A percentile compares a stretch with the other conserved stretches of the same genome.
Conservation (phyloP, 441 rosid genomes). For the Pelargonium australe region DNA sequence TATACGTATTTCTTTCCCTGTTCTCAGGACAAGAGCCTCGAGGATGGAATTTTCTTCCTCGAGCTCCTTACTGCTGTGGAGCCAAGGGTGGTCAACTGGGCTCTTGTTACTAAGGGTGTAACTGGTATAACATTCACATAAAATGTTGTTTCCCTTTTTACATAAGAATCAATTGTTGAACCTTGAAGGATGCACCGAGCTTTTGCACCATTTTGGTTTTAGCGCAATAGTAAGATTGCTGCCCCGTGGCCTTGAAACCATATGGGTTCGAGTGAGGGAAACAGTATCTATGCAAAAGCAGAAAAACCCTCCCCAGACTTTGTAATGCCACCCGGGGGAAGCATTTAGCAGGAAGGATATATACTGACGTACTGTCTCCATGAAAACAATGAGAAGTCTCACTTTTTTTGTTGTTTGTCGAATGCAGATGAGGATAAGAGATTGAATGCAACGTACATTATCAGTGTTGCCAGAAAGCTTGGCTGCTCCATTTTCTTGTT, state of each 20-base stretch:
- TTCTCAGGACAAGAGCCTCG: slow-evolving; percentile 69
- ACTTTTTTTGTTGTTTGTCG: slow-evolving; percentile 11
- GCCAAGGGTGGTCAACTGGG: slow-evolving; percentile 79
- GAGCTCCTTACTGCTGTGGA: slow-evolving; percentile 88
- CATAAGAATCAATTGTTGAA: slow-evolving; percentile 9
- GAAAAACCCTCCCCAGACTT: too few species aligned
- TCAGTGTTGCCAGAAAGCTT: slow-evolving; percentile 93
- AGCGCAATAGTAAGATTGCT: too few species aligned
- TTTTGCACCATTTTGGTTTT: neutral
- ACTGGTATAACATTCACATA: slow-evolving; percentile 33
- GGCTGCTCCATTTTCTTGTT: slow-evolving; percentile 96
- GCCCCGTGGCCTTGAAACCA: too few species aligned
- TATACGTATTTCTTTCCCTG: neutral
- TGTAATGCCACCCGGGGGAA: neutral
- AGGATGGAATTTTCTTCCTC: slow-evolving; percentile 80
- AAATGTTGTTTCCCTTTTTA: neutral
- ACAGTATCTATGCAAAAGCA: too few species aligned
- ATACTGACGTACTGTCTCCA: slow-evolving; percentile 14
- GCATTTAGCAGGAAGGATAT: neutral
- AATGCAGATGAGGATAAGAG: slow-evolving; percentile 90
- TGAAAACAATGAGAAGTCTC: slow-evolving; percentile 5
- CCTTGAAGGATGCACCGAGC: neutral
- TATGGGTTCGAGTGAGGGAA: too few species aligned
- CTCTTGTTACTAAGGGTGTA: slow-evolving; percentile 59
- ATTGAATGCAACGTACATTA: slow-evolving; percentile 83